phyloP scores from a whole-genome alignment of 2,329 filamentous ascomycete genomes.

The Metarhizium guizhouense region DNA sequence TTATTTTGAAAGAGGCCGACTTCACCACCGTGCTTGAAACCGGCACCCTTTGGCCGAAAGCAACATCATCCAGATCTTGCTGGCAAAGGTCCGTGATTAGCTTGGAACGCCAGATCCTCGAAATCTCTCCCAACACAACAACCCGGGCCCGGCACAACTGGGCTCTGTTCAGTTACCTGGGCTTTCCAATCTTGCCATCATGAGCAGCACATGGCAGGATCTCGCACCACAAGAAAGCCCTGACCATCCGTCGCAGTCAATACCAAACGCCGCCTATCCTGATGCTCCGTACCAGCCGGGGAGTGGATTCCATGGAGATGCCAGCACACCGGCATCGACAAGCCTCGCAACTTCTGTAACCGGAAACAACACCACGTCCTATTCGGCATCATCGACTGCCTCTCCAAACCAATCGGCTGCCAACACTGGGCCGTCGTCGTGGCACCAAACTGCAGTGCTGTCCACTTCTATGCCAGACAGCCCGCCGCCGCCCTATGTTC shows the following conservation, averaged over 20 bases:
- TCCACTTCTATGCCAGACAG: background rate
- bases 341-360: background rate
- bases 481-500: background rate
- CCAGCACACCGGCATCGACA: background rate
- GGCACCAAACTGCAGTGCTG: background rate
- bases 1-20: too few relatives aligned
- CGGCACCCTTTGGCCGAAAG: too few relatives aligned
- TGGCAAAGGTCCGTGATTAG: too few relatives aligned
- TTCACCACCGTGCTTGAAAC: too few relatives aligned
- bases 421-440: background rate
- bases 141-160: too few relatives aligned
- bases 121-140: too few relatives aligned
- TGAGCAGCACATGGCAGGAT: background rate
- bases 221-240: conserved; percentile 1
- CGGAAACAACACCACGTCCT: background rate
- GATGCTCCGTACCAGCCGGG: conserved; percentile 18
- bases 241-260: conserved; percentile 19
- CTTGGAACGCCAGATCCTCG: too few relatives aligned
- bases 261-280: conserved; percentile 21
- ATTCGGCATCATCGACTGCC: background rate
- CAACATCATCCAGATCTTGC: too few relatives aligned
- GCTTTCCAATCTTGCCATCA: background rate
- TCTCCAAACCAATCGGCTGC: background rate
- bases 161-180: too few relatives aligned
- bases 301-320: conserved; percentile 5